Evolutionary conservation across 1,284 basidiomycete species (phyloP), one percentile per base, ranked within the genome.

Genomic region (Amylostereum areolatum): DNA sequence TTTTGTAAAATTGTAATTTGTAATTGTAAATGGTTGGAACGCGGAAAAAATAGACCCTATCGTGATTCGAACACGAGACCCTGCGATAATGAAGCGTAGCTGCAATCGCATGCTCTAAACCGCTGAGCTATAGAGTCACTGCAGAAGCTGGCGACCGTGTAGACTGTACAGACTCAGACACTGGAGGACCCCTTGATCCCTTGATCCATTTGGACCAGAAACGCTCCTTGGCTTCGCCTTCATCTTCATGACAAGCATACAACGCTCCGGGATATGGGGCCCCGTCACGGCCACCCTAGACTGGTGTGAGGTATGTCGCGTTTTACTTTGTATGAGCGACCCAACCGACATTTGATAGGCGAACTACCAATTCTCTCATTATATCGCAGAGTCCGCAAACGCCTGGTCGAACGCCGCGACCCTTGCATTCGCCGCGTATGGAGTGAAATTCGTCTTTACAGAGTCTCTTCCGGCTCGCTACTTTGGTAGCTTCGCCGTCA

Each of bases 331-430:
- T 46, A 42, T 34, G 47, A 34, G 9, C 46, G 40, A 49, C 47
- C 28, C 49, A 44, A 43, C 47, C 52, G 4, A 11, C 36, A 24
- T 51, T 45, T 36, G n/a, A n/a, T 56, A 83, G 81, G 74, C 75
- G 36, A 86, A 86, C 59, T 83, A 85, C 62, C 81, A 85, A 63
- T 85, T 85, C 67, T 80, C 80, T 5, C 69, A 75, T 25, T 84
- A 85, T 56, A 71, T 86, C 46, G 83, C 83, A 28, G 83, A 86
- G 60, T 72, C 80, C 59, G 78, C 80, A 8, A 86, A 86, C 62
- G 72, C 78, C 0, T 70, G 83, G 51, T 84, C 82, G 11, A 86
- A 85, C 55, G 36, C 84, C 8, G 70, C 79, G 55, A 78, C 80
- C 0, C 66, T 86, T 12, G 61, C 49, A 2, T 61, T 84, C 18